These are phyloP conservation scores for Tetrahymena borealis DNA, from an alignment of 73 alveolate genomes.

Conservation along the genomic window DNA sequence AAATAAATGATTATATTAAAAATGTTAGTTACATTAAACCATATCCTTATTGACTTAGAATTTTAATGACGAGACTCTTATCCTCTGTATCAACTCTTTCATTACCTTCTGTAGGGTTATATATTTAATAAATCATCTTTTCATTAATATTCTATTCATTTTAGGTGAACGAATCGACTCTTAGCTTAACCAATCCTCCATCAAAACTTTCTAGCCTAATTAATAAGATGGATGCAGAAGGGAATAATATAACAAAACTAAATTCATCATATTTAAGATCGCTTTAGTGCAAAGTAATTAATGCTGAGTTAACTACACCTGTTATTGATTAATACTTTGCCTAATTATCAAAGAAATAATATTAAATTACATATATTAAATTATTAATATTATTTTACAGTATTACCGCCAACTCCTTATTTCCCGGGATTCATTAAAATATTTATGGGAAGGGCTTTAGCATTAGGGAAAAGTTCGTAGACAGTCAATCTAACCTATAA, in stretches of 20 bases:
- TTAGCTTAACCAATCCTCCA: not conserved
- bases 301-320: not conserved
- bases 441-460: not conserved
- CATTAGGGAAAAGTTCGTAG: not conserved
- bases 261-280: not conserved
- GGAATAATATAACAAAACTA: not conserved
- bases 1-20: not conserved
- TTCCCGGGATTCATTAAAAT: not conserved
- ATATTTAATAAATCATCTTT: not conserved
- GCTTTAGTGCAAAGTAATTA: not conserved
- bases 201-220: not conserved
- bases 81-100: not conserved
- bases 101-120: not conserved
- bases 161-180: not conserved
- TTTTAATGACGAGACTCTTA: not conserved
- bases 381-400: not conserved
- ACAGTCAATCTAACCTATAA: not conserved
- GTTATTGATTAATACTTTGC: not conserved
- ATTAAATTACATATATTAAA: not conserved
- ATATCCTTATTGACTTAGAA: not conserved
- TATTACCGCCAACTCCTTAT: not conserved
- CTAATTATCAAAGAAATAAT: not conserved
- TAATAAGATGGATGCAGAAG: not conserved
- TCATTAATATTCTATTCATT: not conserved
- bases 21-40: not conserved